These are phyloP conservation scores for Cylindrotheca closterium DNA, from an alignment of 108 stramenopile genomes.

Conservation along the genomic window DNA sequence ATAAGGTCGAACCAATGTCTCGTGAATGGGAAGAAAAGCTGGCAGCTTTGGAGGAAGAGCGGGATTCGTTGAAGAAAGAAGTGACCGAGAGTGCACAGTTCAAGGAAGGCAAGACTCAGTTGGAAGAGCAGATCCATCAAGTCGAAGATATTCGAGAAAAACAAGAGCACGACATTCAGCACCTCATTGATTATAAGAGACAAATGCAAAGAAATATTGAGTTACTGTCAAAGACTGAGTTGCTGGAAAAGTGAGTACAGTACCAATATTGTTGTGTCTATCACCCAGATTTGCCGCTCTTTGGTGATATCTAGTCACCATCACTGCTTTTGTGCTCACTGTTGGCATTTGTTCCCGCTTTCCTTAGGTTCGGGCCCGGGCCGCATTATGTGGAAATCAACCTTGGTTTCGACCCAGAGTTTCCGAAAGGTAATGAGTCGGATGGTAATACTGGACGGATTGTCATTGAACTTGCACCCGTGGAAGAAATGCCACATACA, in stretches of 20 bases:
- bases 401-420: slow-evolving; percentile 47
- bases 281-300: no score
- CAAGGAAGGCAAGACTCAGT: slow-evolving; percentile 2
- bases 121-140: not conserved
- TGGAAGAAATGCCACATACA: slow-evolving; percentile 76
- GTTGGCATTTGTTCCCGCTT: not conserved
- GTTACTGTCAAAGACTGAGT: slow-evolving; percentile 10
- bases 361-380: slow-evolving; percentile 68
- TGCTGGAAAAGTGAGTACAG: slow-evolving; percentile 35
- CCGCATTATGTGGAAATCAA: slow-evolving; percentile 70
- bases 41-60: slow-evolving; percentile 15
- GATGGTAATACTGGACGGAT: slow-evolving; percentile 36
- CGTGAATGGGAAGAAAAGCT: slow-evolving; percentile 20
- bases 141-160: not conserved
- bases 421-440: slow-evolving; percentile 19
- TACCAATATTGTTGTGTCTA: no score
- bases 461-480: slow-evolving; percentile 67
- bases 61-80: slow-evolving; percentile 3
- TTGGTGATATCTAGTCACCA: not conserved
- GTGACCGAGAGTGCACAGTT: not conserved
- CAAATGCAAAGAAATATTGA: slow-evolving; percentile 31
- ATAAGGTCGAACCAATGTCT: slow-evolving; percentile 21
- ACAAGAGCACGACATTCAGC: not conserved
- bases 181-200: slow-evolving; percentile 2
- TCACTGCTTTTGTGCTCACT: slow-evolving; percentile 1